Conservation (phyloP, 2,329 filamentous ascomycete genomes). For the Septoria petroselini region DNA sequence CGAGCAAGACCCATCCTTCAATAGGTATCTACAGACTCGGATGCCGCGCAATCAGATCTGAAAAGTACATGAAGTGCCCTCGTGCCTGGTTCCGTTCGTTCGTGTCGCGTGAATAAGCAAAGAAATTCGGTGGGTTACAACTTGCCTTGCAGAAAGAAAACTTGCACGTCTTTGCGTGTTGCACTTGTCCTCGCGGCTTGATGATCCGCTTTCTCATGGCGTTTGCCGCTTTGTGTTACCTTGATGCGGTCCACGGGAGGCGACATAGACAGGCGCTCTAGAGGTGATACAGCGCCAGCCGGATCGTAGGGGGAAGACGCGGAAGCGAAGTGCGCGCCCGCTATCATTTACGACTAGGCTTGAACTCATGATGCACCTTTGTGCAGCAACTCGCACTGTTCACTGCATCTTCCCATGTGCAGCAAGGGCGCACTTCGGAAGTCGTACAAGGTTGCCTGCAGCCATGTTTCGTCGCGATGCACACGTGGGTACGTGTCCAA, state of each 20-base stretch:
- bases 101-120: background rate
- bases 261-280: background rate
- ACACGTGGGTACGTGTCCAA: too few species aligned
- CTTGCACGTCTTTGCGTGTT: conserved; percentile 1
- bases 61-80: background rate
- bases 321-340: background rate
- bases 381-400: too few species aligned
- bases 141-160: conserved; percentile 13
- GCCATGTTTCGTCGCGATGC: too few species aligned
- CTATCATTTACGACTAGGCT: background rate
- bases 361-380: too few species aligned
- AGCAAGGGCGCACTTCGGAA: too few species aligned
- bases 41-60: conserved; percentile 2
- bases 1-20: conserved; percentile 15
- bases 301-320: conserved; percentile 35
- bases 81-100: background rate
- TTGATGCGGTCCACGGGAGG: conserved; percentile 3
- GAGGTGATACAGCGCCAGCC: conserved; percentile 53
- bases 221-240: conserved; percentile 14
- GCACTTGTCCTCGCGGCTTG: conserved; percentile 9
- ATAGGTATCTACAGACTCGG: background rate
- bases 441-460: too few species aligned
- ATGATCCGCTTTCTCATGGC: conserved; percentile 6
- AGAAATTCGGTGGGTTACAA: background rate
- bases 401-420: too few species aligned